Evolutionary conservation across 176 grass and related monocot species (phyloP), one percentile per base, ranked within the genome.

Genomic region (Urochloa ruziziensis): DNA sequence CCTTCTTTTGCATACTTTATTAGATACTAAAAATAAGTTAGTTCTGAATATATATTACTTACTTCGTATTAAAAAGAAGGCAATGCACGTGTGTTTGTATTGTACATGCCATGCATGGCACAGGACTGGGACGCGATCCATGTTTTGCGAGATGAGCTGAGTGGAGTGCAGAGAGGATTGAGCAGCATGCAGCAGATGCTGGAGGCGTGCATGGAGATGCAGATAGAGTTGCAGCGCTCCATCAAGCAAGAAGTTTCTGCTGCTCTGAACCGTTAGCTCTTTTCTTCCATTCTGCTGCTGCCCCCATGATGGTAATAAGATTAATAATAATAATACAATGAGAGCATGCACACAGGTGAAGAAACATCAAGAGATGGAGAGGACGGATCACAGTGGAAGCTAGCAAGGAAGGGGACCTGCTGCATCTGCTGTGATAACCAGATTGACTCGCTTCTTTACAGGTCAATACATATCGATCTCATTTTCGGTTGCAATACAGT

Each of bases 141-240:
- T 78, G 79, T 92, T 75, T 44, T 97, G 57, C 90, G 90, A 61
- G 90, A 94, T 23, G 95, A 97, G 39, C 52, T 97, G 88, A 69
- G n/a, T 24, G 85, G 84, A 53, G 60, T 97, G 15, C 88, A 97
- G 65, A 87, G 91, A 51, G 92, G 84, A 53, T 94, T 97, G 95
- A 83, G 17, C 32, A 83, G 51, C 78, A 88, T 94, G 84, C 90
- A 97, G 49, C 84, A 81, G 51, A 94, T 93, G 92, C 74, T 94
- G 4, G 90, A 89, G 54, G 86, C 92, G 69, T 94, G 95, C 64
- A 93, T 97, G 90, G 95, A 97, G 74, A 97, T 97, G 95, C 95
- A 97, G 85, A 86, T 97, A 48, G 95, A 97, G 79, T 12, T 94
- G 37, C 95, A 94, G 67, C 89, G 95, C 2, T 87, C 92, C 64